Conservation (phyloP, 441 rosid species). For the Erodium moschatum region DNA sequence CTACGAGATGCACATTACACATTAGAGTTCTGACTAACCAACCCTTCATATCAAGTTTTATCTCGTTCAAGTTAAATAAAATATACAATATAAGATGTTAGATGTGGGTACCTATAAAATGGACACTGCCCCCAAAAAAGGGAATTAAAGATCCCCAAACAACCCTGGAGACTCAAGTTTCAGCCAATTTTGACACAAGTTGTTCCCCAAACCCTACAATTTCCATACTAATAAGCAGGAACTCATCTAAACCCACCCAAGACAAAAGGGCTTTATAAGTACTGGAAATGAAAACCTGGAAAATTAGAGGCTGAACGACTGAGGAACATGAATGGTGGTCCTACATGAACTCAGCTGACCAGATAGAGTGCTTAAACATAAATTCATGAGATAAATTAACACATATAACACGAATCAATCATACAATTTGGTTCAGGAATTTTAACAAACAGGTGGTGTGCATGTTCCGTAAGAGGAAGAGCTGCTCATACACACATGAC, state of each 20-base stretch:
- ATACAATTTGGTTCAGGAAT: constrained; percentile 2
- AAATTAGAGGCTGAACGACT: not conserved
- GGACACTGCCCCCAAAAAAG: not conserved
- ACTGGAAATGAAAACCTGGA: not conserved
- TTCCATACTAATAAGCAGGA: not conserved
- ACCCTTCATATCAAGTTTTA: not conserved
- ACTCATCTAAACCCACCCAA: not conserved
- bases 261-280: not conserved
- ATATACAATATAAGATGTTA: not conserved
- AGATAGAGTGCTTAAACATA: not conserved
- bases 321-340: not conserved
- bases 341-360: not conserved
- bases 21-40: not conserved
- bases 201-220: not conserved
- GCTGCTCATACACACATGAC: not conserved
- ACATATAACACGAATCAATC: not conserved
- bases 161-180: not conserved
- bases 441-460: constrained; percentile 11
- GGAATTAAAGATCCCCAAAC: not conserved
- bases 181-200: not conserved
- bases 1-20: not conserved
- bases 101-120: not conserved
- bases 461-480: not conserved
- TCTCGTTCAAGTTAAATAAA: not conserved
- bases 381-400: not conserved